Percentiles rank a stretch among this genome's conserved stretches.
Evolutionary conservation across 768 basidiomycete species (phyloP).

Genomic region (Boletus rex-veris): DNA sequence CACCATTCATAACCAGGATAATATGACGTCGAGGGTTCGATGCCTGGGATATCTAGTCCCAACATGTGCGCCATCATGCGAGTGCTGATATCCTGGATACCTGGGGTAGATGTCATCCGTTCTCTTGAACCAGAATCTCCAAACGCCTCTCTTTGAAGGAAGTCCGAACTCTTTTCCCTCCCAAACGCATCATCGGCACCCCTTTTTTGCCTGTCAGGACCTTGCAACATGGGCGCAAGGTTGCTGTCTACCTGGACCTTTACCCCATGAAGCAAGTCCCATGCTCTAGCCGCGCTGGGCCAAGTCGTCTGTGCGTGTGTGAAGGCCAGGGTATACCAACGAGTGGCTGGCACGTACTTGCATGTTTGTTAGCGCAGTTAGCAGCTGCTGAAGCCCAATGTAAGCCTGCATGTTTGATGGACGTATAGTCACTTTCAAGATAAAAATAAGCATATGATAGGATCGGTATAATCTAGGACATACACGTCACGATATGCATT

Average conservation of each 20-base stretch:
- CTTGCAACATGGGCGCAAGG: constrained; percentile 34
- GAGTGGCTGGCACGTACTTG: constrained; percentile 41
- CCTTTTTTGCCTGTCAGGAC: constrained; percentile 51
- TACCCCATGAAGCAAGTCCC: constrained; percentile 64
- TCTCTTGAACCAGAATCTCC: constrained; percentile 24
- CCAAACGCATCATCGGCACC: constrained; percentile 63
- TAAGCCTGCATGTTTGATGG: constrained; percentile 69
- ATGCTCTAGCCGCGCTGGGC: constrained; percentile 66
- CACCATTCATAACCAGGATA: constrained; percentile 63
- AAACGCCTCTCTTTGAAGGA: constrained; percentile 41
- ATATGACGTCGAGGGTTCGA: constrained; percentile 51
- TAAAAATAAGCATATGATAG: constrained; percentile 10
- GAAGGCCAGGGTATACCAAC: constrained; percentile 1
- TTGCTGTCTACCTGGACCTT: constrained; percentile 50
- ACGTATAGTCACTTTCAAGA: constrained; percentile 57
- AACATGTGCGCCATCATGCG: constrained; percentile 73
- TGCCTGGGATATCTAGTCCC: constrained; percentile 60
- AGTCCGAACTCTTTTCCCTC: constrained; percentile 46
- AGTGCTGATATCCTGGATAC: constrained; percentile 61
- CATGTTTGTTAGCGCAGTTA: constrained; percentile 63
- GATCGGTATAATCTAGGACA: constrained; percentile 21
- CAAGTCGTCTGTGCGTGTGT: constrained; percentile 49
- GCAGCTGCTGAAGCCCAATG: constrained; percentile 60
- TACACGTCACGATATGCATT: constrained; percentile 76
- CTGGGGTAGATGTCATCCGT: constrained; percentile 27